Base-by-base conservation (phyloP, 1,139 yeast species). In the Debaryomyces fabryi region DNA sequence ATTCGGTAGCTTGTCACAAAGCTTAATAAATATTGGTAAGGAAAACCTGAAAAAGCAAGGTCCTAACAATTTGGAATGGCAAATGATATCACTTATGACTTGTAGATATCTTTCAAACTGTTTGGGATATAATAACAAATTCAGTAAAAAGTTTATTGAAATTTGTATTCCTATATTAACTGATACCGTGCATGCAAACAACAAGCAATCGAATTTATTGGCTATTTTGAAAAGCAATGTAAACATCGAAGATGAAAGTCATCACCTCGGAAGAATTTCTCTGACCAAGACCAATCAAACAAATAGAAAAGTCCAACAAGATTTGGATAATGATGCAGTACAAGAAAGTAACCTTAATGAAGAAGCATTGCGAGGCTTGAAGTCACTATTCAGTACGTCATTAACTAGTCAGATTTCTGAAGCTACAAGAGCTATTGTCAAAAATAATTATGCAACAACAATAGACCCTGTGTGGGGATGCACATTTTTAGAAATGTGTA, bases 401-500 rank as follows among this genome's bases (percentile, higher is more conserved):
- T 75, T 79, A 36, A 64, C 81, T 2, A 72, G 71, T 49, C 84
- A 81, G 56, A 68, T 83, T 27, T 63, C 73, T 8, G 69, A 76
- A 39, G 75, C 82, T 18, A 74, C 84, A 0, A 67, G 67, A 35
- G 74, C 74, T 6, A 69, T 82, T 7, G 69, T 79, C 9, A 62
- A 66, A 13, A 62, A 68, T 51, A 65, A 76, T 48, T 69, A 65
- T 43, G 52, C 58, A 3, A 55, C 61, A 4, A 52, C 47, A 24
- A 54, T 48, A 47, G 72, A 54, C 40, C 55, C 59, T 9, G 56
- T 57, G 6, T 86, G 92, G 92, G 74, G 82, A 2, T 72, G 78
- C 24, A 66, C 75, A 3, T 73, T 91, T 47, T 68, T 89, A 44
- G 86, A 83, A 53, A 72, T 83, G 54, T 80, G 89, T 50, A 82